Base-by-base conservation (phyloP, 768 basidiomycete species). In the Lactarius hatsudake region DNA sequence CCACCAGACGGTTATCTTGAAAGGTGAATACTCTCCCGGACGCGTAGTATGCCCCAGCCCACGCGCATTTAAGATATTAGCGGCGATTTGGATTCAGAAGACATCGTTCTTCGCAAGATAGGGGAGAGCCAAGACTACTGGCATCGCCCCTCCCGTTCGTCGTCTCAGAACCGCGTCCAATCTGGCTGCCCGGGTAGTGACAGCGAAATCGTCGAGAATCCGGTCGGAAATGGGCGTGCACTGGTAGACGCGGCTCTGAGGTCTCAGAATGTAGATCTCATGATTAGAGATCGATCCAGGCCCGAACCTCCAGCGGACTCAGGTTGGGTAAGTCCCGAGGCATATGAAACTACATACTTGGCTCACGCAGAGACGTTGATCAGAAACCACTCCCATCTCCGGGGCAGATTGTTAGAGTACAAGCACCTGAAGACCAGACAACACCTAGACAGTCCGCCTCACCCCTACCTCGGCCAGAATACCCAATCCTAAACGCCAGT, bases 1-100 rank as follows among this genome's bases (percentile, higher is more conserved):
- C 10, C 13, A 42, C 12, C 8, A 32, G 38, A 55, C 28, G n/a
- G 36, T 65, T 40, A 65, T 65, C 28, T 53, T 65, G 48, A 65
- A 65, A 54, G 62, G 62, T 63, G 53, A 51, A 28, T 54, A 12
- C 8, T 15, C 30, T 26, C 8, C 10, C 8, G 6, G 20, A 13
- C 5, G 1, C 32, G 23, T 30, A 34, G 15, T n/a, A 26, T 26
- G 8, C 15, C 20, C 26, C 10, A 40, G 38, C 30, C 2, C 51
- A 20, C 1, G 42, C 53, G 28, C 20, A 20, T 53, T 55, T 18
- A 54, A 62, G 61, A 62, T 42, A 3, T 55, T 20, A 6, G 26
- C 3, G 61, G 61, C 5, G 30, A 1, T 40, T 55, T 62, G 48
- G 53, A 54, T 5, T 53, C 61, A 40, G 53, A 40, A 38, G 61